Evolutionary conservation across 177 flowering plant species (phyloP), one percentile per base, ranked within the genome.

Genomic region (Vitis hybrid): DNA sequence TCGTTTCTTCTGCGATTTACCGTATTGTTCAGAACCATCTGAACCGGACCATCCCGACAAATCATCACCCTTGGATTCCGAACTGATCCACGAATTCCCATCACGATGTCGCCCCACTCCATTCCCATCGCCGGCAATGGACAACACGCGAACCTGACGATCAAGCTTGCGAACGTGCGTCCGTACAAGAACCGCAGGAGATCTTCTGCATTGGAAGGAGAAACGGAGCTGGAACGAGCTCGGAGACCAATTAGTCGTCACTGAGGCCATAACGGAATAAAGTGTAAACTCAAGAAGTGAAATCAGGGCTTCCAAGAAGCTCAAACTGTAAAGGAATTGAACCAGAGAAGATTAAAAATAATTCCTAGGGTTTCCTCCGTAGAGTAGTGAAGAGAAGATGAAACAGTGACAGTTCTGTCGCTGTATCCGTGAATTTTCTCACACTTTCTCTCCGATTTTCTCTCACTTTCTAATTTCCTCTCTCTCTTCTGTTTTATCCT

Each of bases 191-290:
- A 65, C 10, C 20, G 59, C 18, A 8, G 76, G 76, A 12, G 76
- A 62, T 49, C 62, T 79, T 28, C 67, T 70, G 75, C 76, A 62
- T 18, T 65, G 75, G 68, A 81, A 69, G 14, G 91, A 86, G 11
- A 84, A 66, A 17, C 85, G 87, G 57, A 91, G 88, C 85, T 91
- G 97, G 70, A 76, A 89, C 2, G 97, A 92, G 81, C 59, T 86
- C 60, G 94, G 92, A 49, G 79, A 78, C 75, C 88, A 79, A 47
- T 86, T 69, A 60, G 80, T 68, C 9, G 78, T 64, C 56, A 79
- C 52, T 60, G 80, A 74, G 69, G 82, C 83, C 94, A 87, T 87
- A 1, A 38, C 47, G 47, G 47, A 38, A 38, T 7, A 5, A 38
- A 38, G 47, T 38, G 47, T 38, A 7, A 8, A 38, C 47, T 5